Evolutionary conservation across 768 basidiomycete genomes (phyloP), one percentile per base, ranked within the genome.

Genomic region (Hericium coralloides): DNA sequence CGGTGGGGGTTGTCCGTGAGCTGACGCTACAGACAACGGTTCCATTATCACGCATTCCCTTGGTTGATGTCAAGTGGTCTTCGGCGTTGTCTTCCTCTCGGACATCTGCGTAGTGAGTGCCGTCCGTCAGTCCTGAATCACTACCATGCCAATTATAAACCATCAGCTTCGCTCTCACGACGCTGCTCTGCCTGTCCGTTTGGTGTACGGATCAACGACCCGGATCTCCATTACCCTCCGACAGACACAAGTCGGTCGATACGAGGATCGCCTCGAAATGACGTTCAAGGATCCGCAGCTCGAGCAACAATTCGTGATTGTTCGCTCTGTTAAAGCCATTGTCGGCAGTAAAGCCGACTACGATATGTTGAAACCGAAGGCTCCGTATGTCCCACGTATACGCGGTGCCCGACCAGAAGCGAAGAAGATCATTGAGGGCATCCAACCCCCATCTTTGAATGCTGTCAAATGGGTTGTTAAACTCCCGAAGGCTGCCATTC

Each of bases 281-380:
- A 56, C 74, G 2, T 81, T 83, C 58, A 60, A 70, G 45, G 71
- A 79, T 53, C 56, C 62, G 0, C 58, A 61, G 3, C 66, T 68
- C 4, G 60, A 63, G 31, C 58, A 68, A 20, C 70, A 69, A 2
- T 83, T 83, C 64, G 60, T 76, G 39, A 81, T 83, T 53, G 72
- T 73, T 0, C 76, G 83, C 2, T 65, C 62, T 6, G 59, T 84
- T 1, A 56, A 61, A 23, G 81, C 76, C 10, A 75, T 75, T 5
- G 75, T 82, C 31, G 83, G 83, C 0, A 74, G 71, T 9, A 60
- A 65, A 23, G 76, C 72, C 9, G 82, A 84, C 60, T 72, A 80
- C 50, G 78, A 79, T 15, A 66, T 67, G 2, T 68, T 84, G 25
- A 71, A 72, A 55, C 72, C 82, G 0, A 71, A 64, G 43, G 70